Percentiles rank a stretch among this genome's conserved stretches.
These are phyloP conservation scores for Colletotrichum navitas DNA, from an alignment of 2,329 filamentous ascomycete species.

Conservation along the genomic window DNA sequence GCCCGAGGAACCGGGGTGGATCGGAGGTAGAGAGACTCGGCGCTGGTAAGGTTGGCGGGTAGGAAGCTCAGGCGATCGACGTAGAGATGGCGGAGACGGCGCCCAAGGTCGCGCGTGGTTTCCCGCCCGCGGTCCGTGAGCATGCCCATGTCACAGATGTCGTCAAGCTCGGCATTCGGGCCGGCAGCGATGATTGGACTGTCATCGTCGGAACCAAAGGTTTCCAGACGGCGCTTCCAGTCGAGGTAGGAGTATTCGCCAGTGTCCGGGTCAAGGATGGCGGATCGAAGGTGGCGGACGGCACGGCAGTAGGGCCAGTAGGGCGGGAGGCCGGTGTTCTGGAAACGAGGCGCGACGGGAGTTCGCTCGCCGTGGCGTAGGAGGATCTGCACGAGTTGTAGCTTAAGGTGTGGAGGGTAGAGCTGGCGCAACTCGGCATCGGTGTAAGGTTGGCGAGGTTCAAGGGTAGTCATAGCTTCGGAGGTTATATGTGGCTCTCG, in stretches of 20 bases:
- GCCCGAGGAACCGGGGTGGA: conserved; percentile 81
- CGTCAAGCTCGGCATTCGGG: conserved; percentile 77
- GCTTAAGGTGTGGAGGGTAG: conserved; percentile 83
- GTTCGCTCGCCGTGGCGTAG: conserved; percentile 85
- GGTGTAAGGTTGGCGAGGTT: conserved; percentile 81
- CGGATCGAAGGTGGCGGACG: conserved; percentile 74
- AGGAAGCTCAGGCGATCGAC: conserved; percentile 81
- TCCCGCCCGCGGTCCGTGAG: conserved; percentile 81
- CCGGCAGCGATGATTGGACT: conserved; percentile 78
- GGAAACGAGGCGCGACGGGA: conserved; percentile 89
- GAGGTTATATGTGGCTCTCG: conserved; percentile 11
- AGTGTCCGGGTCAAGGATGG: conserved; percentile 59
- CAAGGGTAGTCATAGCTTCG: conserved; percentile 79
- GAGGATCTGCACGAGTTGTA: conserved; percentile 91
- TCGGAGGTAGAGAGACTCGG: conserved; percentile 77
- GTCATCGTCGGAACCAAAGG: conserved; percentile 76
- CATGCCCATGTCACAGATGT: conserved; percentile 83
- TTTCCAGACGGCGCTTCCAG: conserved; percentile 83
- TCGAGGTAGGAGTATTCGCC: conserved; percentile 61
- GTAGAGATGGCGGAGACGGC: conserved; percentile 77
- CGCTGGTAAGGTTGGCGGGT: conserved; percentile 64
- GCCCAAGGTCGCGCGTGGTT: conserved; percentile 78
- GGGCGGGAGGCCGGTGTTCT: conserved; percentile 75
- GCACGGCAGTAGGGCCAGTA: conserved; percentile 94
- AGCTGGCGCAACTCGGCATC: conserved; percentile 82